phyloP scores from a whole-genome alignment of 2,329 filamentous ascomycete genomes.

The Colletotrichum camelliae region DNA sequence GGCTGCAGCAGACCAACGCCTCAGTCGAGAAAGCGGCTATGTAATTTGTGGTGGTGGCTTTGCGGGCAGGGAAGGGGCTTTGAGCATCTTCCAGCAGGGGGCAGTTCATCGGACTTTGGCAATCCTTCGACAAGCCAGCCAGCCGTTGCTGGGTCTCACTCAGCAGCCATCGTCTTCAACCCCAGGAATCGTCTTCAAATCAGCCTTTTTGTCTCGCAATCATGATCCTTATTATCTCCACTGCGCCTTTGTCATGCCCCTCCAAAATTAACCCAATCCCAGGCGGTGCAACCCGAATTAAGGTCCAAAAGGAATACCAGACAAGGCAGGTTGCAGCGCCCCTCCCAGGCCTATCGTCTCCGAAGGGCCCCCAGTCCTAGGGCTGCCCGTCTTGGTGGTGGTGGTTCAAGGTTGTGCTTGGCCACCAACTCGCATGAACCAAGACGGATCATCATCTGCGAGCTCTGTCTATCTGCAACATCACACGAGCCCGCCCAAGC shows the following conservation, averaged over 20 bases:
- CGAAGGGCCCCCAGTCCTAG: not conserved
- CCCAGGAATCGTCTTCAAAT: not conserved
- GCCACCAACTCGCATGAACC: constrained; percentile 10
- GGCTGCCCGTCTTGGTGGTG: not conserved
- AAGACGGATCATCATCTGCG: constrained; percentile 11
- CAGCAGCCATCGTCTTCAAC: not conserved
- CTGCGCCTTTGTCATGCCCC: constrained; percentile 6
- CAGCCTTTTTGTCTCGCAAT: not conserved
- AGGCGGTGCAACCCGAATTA: not conserved
- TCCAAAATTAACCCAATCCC: constrained; percentile 1
- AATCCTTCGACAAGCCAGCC: not conserved
- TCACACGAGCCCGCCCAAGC: not conserved
- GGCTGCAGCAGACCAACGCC: not conserved
- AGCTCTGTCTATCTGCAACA: constrained; percentile 14
- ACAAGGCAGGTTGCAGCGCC: not conserved
- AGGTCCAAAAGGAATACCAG: not conserved
- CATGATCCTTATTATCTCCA: not conserved
- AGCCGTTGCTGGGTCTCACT: not conserved
- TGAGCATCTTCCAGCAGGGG: not conserved
- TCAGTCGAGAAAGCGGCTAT: not conserved
- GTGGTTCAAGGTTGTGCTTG: not conserved
- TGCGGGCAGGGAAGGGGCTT: constrained; percentile 1
- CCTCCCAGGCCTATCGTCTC: not conserved
- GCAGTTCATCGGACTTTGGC: not conserved
- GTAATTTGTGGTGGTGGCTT: not conserved